Evolutionary conservation across 2,329 filamentous ascomycete species (phyloP).

Genomic region (Talaromyces piceae): DNA sequence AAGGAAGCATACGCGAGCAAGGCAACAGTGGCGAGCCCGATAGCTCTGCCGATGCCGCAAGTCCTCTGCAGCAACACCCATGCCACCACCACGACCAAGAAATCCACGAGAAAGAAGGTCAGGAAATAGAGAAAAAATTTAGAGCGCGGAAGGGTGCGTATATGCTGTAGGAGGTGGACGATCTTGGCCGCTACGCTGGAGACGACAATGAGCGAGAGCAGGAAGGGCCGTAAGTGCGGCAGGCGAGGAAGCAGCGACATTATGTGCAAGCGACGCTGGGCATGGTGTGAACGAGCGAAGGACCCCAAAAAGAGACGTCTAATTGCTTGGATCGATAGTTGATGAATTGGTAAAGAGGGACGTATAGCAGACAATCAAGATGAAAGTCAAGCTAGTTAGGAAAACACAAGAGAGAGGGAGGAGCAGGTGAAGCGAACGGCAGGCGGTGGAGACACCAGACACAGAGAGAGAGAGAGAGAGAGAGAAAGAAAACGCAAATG

Average conservation of each 20-base stretch:
- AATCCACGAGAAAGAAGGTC: constrained; percentile 24
- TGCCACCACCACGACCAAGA: constrained; percentile 15
- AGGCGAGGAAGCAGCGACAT: constrained; percentile 7
- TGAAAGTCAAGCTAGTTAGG: no score
- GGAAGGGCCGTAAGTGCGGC: constrained; percentile 17
- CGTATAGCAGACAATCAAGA: no score
- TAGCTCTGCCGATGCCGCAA: constrained; percentile 11
- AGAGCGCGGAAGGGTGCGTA: constrained; percentile 14
- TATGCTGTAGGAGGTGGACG: constrained; percentile 22
- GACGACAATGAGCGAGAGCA: constrained; percentile 22
- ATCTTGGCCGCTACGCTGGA: constrained; percentile 20
- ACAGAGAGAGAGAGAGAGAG: no score
- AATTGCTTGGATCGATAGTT: no score
- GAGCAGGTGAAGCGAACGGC: no score
- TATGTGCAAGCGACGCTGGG: constrained; percentile 18
- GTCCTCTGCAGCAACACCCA: constrained; percentile 19
- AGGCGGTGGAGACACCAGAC: no score
- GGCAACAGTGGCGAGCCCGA: constrained; percentile 15
- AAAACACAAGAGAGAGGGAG: no score
- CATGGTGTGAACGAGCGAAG: constrained; percentile 2
- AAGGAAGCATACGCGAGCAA: constrained; percentile 18
- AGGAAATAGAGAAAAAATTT: constrained; percentile 22
- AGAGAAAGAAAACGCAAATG: no score
- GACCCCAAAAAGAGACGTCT: neutral
- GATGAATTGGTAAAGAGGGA: neutral